These are phyloP conservation scores for Noccaea bulbosa DNA, from an alignment of 345 rosid genomes.

Conservation along the genomic window DNA sequence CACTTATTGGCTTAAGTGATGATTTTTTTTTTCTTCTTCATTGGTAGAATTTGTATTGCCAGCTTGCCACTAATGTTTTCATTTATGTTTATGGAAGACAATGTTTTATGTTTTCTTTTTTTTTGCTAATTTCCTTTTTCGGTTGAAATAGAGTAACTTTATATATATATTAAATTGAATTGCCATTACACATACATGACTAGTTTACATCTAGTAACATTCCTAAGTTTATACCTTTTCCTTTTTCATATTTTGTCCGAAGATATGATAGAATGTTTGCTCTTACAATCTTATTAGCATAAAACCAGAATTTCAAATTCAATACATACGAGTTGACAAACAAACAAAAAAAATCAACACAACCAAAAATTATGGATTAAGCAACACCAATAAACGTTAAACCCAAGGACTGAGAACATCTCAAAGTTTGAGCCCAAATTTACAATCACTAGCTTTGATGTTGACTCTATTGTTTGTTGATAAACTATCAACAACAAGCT, in stretches of 20 bases:
- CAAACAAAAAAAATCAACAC: background rate
- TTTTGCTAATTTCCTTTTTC: background rate
- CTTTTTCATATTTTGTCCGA: too few species aligned
- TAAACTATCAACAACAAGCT: conserved; percentile 75
- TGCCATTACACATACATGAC: too few species aligned
- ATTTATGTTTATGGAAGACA: conserved; percentile 16
- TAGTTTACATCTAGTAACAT: too few species aligned
- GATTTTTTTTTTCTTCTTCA: background rate
- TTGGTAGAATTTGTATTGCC: conserved; percentile 11
- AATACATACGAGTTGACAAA: background rate
- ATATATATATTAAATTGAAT: too few species aligned
- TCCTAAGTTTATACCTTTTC: too few species aligned
- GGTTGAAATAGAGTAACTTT: too few species aligned
- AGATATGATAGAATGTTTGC: background rate
- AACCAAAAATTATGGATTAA: background rate
- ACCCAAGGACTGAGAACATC: background rate
- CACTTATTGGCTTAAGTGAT: background rate
- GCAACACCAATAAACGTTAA: background rate
- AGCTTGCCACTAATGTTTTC: conserved; percentile 10
- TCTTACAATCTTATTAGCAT: background rate
- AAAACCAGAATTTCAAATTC: conserved; percentile 4
- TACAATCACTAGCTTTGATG: conserved; percentile 78
- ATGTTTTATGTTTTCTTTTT: background rate
- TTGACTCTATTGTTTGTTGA: conserved; percentile 58
- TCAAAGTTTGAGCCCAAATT: conserved; percentile 66